Evolutionary conservation across 2,329 filamentous ascomycete species (phyloP).

Genomic region (Lecanosticta acicola): DNA sequence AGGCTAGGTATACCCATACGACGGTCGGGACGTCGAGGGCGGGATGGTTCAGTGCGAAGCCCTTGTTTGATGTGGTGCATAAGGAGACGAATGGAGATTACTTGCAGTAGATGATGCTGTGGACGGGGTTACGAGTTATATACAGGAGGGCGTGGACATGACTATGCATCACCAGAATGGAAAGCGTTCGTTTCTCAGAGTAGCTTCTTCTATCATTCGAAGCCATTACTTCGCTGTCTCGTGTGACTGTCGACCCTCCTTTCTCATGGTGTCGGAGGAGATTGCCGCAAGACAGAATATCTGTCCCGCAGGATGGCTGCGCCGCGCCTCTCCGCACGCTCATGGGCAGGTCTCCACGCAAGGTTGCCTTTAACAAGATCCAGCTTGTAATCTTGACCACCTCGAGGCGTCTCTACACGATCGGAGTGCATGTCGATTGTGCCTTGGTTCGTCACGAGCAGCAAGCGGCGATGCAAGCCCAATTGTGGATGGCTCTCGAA

Average conservation of each 20-base stretch:
- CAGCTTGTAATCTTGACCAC: neutral
- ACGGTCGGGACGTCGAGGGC: constrained; percentile 56
- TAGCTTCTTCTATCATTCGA: no score
- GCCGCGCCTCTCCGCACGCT: neutral
- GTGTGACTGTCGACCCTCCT: no score
- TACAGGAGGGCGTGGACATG: no score
- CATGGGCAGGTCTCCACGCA: neutral
- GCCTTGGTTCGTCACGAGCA: neutral
- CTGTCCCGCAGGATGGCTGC: neutral
- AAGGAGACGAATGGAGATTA: constrained; percentile 55
- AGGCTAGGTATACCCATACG: constrained; percentile 63
- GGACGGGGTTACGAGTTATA: no score
- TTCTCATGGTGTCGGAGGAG: no score
- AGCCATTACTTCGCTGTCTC: no score
- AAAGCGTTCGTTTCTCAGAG: no score
- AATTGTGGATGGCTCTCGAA: neutral
- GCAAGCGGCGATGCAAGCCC: neutral
- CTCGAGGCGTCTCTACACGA: neutral
- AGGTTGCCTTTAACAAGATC: neutral
- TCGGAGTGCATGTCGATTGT: neutral
- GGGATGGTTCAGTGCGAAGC: constrained; percentile 67
- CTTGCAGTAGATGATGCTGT: constrained; percentile 37
- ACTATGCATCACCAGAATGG: no score
- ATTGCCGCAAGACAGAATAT: no score
- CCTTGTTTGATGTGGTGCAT: constrained; percentile 64